Conservation (phyloP, 371 early-diverging fungal genomes). For the Mortierella sp. region DNA sequence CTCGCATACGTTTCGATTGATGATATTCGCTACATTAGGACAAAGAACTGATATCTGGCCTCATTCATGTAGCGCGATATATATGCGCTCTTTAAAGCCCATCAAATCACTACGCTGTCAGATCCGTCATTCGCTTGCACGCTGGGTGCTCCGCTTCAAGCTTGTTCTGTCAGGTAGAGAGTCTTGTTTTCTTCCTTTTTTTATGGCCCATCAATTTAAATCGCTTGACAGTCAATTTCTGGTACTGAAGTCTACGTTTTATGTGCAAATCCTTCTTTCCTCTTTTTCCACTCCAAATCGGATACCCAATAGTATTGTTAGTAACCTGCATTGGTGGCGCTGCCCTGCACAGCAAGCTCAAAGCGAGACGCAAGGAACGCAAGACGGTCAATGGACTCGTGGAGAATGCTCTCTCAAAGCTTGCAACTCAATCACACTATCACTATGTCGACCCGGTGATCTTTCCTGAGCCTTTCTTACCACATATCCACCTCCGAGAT, state of each 20-base stretch:
- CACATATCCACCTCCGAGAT: constrained; percentile 39
- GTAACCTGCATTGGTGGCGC: constrained; percentile 8
- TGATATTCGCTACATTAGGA: not conserved
- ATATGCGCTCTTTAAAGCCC: constrained; percentile 38
- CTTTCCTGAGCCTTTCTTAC: constrained; percentile 30
- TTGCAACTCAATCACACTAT: constrained; percentile 45
- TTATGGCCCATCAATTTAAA: no score
- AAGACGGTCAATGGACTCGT: constrained; percentile 40
- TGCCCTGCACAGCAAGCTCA: constrained; percentile 18
- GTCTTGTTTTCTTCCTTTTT: no score
- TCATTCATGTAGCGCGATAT: constrained; percentile 26
- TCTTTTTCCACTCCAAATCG: no score
- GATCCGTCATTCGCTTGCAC: constrained; percentile 36
- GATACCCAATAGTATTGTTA: constrained; percentile 9
- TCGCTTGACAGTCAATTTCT: no score
- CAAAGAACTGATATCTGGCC: not conserved
- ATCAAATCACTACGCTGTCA: constrained; percentile 31
- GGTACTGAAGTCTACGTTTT: no score
- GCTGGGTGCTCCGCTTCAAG: constrained; percentile 41
- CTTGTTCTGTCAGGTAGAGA: constrained; percentile 22
- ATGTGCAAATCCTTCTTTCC: no score
- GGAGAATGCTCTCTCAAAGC: constrained; percentile 31
- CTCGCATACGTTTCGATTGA: not conserved
- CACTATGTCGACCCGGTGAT: constrained; percentile 46
- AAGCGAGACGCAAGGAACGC: constrained; percentile 21